These are phyloP conservation scores for Linaria vulgaris DNA, from an alignment of 257 asterid genomes.

Conservation along the genomic window DNA sequence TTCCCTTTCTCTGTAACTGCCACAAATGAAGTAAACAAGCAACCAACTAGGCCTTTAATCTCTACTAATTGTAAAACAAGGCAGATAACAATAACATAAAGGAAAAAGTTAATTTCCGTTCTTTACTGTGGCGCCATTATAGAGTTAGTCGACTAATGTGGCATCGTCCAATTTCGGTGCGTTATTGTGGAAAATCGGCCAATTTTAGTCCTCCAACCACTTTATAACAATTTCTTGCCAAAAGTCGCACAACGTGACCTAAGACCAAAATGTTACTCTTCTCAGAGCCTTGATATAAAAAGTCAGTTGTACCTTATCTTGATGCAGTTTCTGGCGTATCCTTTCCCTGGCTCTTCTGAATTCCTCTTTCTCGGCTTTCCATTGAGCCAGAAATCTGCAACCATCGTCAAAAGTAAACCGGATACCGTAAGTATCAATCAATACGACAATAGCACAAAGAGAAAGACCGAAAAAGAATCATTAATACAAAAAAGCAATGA, in stretches of 20 bases:
- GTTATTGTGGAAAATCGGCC: too few relatives aligned
- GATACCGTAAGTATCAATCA: neutral
- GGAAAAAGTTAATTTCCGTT: too few relatives aligned
- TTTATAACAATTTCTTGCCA: too few relatives aligned
- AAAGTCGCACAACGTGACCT: too few relatives aligned
- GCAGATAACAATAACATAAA: neutral
- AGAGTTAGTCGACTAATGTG: too few relatives aligned
- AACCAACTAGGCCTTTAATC: neutral
- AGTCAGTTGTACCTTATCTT: constrained; percentile 59
- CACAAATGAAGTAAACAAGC: constrained; percentile 16
- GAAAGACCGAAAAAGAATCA: neutral
- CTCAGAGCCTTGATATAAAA: neutral
- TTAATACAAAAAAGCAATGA: neutral
- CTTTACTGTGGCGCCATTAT: too few relatives aligned
- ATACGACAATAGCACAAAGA: constrained; percentile 9
- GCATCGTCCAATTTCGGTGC: too few relatives aligned
- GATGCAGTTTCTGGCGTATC: constrained; percentile 64
- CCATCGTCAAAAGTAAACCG: constrained; percentile 7
- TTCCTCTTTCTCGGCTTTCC: constrained; percentile 63
- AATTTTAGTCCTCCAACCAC: too few relatives aligned
- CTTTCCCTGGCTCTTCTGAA: constrained; percentile 60
- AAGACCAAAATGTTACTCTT: neutral
- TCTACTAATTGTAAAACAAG: neutral
- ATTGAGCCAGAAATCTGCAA: constrained; percentile 50
- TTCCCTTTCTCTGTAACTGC: constrained; percentile 54